A percentile compares a stretch with the other conserved stretches of the same genome.
Conservation (phyloP, 2,329 filamentous ascomycete species). For the Aspergillus transmontanensis region DNA sequence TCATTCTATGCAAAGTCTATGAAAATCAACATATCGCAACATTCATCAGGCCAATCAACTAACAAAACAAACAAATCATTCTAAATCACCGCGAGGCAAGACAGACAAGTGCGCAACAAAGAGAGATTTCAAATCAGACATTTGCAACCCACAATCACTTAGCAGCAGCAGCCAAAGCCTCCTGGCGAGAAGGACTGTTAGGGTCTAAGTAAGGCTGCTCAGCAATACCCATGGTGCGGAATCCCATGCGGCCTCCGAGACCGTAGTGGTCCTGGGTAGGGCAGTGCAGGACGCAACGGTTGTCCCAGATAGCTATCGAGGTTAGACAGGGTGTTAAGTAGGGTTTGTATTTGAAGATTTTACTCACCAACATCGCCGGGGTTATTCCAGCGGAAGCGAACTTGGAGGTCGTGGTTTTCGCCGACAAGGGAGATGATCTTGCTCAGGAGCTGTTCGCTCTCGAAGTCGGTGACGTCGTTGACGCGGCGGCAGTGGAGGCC, state of each 20-base stretch:
- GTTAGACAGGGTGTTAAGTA: neutral
- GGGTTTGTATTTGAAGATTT: too few species aligned
- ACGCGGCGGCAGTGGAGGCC: neutral
- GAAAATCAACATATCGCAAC: neutral
- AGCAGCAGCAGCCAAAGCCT: neutral
- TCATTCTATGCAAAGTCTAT: neutral
- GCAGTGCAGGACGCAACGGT: neutral
- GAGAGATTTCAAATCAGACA: neutral
- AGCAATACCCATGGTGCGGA: neutral
- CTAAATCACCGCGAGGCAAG: neutral
- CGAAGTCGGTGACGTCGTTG: neutral
- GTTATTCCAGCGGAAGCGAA: neutral
- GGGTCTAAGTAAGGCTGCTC: neutral
- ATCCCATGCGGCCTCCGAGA: neutral
- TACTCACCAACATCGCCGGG: neutral
- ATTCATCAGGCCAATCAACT: neutral
- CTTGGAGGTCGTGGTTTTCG: neutral
- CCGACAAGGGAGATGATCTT: neutral
- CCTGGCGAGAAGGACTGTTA: neutral
- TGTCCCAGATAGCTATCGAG: neutral
- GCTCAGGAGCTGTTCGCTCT: neutral
- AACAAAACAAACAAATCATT: neutral
- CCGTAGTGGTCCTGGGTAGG: neutral
- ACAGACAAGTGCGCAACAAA: neutral
- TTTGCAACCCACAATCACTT: neutral